These are phyloP conservation scores for Aspergillus pseudoglaucus DNA, from an alignment of 2,329 filamentous ascomycete species.

Conservation along the genomic window DNA sequence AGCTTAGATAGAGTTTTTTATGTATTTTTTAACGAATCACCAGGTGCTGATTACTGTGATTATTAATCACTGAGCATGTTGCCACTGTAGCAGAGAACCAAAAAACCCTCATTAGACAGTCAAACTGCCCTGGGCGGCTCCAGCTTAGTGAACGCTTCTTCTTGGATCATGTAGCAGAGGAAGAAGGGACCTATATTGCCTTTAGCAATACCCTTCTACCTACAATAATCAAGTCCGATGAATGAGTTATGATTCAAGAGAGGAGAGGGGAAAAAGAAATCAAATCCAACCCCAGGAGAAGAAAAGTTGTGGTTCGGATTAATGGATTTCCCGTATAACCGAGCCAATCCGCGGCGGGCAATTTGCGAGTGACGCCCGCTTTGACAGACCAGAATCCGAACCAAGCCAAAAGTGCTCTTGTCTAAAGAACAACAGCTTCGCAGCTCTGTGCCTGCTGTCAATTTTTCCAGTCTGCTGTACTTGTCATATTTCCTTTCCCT, in stretches of 20 bases:
- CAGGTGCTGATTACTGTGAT: not conserved
- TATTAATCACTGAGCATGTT: slow-evolving; percentile 37
- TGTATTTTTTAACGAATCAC: too few relatives aligned
- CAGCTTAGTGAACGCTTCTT: slow-evolving; percentile 58
- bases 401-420: slow-evolving; percentile 23
- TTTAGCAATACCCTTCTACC: slow-evolving; percentile 40
- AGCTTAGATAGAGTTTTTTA: too few relatives aligned
- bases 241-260: slow-evolving; percentile 47
- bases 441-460: slow-evolving; percentile 18
- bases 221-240: slow-evolving; percentile 59
- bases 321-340: slow-evolving; percentile 23
- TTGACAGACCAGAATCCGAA: slow-evolving; percentile 28
- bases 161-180: slow-evolving; percentile 60
- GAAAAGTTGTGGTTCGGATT: slow-evolving; percentile 20
- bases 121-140: slow-evolving; percentile 50
- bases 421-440: slow-evolving; percentile 13
- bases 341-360: slow-evolving; percentile 32
- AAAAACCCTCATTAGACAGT: slow-evolving; percentile 46
- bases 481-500: slow-evolving; percentile 7
- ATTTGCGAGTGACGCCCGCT: slow-evolving; percentile 32
- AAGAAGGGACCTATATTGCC: slow-evolving; percentile 39
- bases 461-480: slow-evolving; percentile 12
- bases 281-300: slow-evolving; percentile 1
- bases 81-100: slow-evolving; percentile 62
- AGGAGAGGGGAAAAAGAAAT: slow-evolving; percentile 27